Percentiles rank a stretch among this genome's conserved stretches.
Conservation (phyloP, 495 filamentous ascomycete genomes). For the Poronia punctata region DNA sequence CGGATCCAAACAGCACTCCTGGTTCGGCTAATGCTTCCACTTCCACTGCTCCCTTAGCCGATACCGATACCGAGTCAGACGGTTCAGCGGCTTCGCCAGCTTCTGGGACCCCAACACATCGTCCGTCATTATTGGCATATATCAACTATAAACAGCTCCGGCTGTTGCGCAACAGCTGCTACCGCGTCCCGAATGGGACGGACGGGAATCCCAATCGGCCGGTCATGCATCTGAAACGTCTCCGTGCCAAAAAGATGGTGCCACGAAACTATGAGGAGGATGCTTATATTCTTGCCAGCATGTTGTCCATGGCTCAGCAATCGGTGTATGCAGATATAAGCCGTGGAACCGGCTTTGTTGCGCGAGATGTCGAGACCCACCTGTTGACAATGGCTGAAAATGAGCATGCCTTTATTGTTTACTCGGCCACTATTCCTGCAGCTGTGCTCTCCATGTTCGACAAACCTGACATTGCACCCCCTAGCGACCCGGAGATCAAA, state of each 20-base stretch:
- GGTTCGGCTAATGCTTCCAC: conserved; percentile 33
- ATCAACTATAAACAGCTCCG: conserved; percentile 30
- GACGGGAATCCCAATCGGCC: conserved; percentile 22
- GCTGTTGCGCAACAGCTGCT: conserved; percentile 26
- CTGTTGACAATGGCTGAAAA: conserved; percentile 34
- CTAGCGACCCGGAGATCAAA: conserved; percentile 13
- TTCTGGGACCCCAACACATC: conserved; percentile 5
- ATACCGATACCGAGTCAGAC: conserved; percentile 13
- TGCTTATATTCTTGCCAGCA: conserved; percentile 32
- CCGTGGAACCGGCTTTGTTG: conserved; percentile 9
- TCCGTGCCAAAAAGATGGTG: conserved; percentile 31
- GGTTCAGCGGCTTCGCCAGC: conserved; percentile 6
- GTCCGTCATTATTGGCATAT: conserved; percentile 37
- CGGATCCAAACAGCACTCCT: conserved; percentile 1
- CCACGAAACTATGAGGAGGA: conserved; percentile 36
- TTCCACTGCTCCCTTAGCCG: no score
- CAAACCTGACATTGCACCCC: conserved; percentile 25
- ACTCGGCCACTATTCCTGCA: conserved; percentile 32
- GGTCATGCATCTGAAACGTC: conserved; percentile 27
- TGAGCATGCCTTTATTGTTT: conserved; percentile 33
- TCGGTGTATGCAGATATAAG: conserved; percentile 27
- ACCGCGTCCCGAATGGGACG: conserved; percentile 23
- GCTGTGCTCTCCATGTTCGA: conserved; percentile 34
- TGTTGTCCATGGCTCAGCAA: conserved; percentile 41
- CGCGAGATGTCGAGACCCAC: conserved; percentile 33